Conservation (phyloP, 805 yeast genomes). For the Saccharomycopsis capsularis region DNA sequence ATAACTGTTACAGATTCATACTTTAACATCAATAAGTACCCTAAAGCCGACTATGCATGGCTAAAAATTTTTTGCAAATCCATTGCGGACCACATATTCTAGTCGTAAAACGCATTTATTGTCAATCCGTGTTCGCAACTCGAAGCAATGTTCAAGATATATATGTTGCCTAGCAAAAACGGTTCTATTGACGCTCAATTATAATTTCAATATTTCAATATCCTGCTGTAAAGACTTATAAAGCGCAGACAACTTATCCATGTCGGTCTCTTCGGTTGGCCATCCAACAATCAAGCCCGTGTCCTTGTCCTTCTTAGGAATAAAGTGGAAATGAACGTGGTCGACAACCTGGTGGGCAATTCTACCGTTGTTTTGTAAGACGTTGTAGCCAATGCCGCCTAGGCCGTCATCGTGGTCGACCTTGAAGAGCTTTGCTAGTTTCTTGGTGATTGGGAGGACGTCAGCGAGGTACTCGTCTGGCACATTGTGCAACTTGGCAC, state of each 20-base stretch:
- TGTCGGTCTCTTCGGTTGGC: constrained; percentile 83
- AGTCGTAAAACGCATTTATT: too few species aligned
- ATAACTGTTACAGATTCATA: too few species aligned
- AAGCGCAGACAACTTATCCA: constrained; percentile 58
- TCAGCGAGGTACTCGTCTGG: constrained; percentile 90
- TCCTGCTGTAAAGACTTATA: constrained; percentile 55
- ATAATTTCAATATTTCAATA: constrained; percentile 26
- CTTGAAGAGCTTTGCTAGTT: constrained; percentile 65
- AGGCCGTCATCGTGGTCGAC: constrained; percentile 53
- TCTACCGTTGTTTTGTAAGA: constrained; percentile 88
- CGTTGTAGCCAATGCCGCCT: constrained; percentile 72
- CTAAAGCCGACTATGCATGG: too few species aligned
- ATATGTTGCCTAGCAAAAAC: too few species aligned
- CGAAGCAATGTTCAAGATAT: too few species aligned
- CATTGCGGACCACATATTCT: too few species aligned
- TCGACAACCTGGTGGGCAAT: constrained; percentile 94
- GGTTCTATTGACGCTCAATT: too few species aligned
- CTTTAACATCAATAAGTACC: too few species aligned
- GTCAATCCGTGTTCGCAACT: too few species aligned
- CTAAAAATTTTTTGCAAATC: too few species aligned
- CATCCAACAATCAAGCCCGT: constrained; percentile 86
- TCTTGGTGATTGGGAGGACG: constrained; percentile 81
- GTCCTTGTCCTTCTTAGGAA: constrained; percentile 71
- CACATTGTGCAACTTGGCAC: constrained; percentile 83
- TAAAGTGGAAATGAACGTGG: constrained; percentile 95